Evolutionary conservation across 768 basidiomycete genomes (phyloP).

Genomic region (Russula virescens): DNA sequence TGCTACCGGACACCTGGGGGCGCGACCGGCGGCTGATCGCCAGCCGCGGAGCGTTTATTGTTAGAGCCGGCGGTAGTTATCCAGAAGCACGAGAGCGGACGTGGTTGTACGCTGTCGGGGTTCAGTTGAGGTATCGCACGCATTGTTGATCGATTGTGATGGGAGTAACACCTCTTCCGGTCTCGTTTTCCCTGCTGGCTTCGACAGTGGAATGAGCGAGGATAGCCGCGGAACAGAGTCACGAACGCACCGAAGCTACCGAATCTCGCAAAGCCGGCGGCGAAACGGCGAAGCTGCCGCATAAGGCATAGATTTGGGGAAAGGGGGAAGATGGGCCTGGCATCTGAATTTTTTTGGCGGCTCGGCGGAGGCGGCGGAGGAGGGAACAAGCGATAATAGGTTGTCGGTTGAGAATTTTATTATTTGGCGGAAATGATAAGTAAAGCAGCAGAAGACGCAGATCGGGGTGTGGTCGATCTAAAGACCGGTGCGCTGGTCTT

Average conservation of each 20-base stretch:
- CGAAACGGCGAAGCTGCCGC: conserved; percentile 7
- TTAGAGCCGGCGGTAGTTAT: conserved; percentile 12
- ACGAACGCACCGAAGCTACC: not conserved
- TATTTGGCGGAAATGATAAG: not conserved
- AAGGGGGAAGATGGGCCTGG: no score
- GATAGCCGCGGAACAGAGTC: conserved; percentile 8
- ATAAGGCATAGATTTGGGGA: not conserved
- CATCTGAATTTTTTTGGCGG: not conserved
- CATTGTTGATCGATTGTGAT: not conserved
- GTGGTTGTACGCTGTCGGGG: no score
- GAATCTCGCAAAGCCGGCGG: conserved; percentile 23
- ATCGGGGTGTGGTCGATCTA: conserved; percentile 13
- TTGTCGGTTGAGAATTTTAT: not conserved
- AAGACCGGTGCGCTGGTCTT: conserved; percentile 1
- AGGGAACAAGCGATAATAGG: no score
- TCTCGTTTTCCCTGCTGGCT: not conserved
- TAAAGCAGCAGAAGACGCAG: not conserved
- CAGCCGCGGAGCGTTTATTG: conserved; percentile 10
- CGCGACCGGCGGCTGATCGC: conserved; percentile 9
- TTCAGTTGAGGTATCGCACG: not conserved
- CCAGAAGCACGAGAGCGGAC: not conserved
- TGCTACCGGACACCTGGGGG: not conserved
- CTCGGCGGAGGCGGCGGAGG: conserved; percentile 13
- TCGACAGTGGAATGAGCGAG: not conserved
- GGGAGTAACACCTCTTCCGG: not conserved